A percentile compares a stretch with the other conserved stretches of the same genome.
These are phyloP conservation scores for Margaritispora aquatica DNA, from an alignment of 495 filamentous ascomycete genomes.

Conservation along the genomic window DNA sequence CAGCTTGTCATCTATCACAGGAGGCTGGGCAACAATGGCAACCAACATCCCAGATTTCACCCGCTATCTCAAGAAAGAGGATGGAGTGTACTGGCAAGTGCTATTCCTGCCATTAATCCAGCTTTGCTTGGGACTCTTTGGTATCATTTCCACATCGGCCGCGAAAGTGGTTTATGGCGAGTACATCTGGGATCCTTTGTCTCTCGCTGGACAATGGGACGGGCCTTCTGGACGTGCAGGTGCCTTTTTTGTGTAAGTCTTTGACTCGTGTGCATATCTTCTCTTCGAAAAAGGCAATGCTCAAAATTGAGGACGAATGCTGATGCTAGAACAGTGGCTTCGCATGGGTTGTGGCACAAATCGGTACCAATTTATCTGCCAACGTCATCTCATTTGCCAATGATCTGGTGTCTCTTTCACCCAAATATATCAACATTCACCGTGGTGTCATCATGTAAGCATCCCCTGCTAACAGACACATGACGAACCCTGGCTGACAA, in stretches of 20 bases:
- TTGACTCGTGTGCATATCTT: neutral
- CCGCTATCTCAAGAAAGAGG: constrained; percentile 44
- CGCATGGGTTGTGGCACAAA: constrained; percentile 46
- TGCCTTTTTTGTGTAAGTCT: constrained; percentile 40
- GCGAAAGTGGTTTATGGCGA: constrained; percentile 47
- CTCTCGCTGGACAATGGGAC: constrained; percentile 47
- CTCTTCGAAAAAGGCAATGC: neutral
- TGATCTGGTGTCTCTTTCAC: constrained; percentile 54
- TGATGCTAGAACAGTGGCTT: constrained; percentile 9
- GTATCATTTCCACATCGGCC: constrained; percentile 44
- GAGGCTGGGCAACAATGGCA: constrained; percentile 37
- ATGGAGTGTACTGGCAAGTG: constrained; percentile 49
- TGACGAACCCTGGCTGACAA: too few species aligned
- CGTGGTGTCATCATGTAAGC: constrained; percentile 49
- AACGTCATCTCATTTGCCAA: constrained; percentile 61
- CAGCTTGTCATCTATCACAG: constrained; percentile 38
- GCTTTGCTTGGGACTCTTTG: constrained; percentile 43
- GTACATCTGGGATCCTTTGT: constrained; percentile 53
- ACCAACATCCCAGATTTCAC: constrained; percentile 54
- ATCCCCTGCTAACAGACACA: too few species aligned
- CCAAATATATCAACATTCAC: constrained; percentile 53
- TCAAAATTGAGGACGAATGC: neutral
- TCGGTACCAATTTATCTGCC: constrained; percentile 60
- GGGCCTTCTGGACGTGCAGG: constrained; percentile 40
- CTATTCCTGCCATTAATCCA: constrained; percentile 50